A percentile compares a stretch with the other conserved stretches of the same genome.
Conservation (phyloP, 192 early-diverging fungal genomes). For the Umbelopsis vinacea region DNA sequence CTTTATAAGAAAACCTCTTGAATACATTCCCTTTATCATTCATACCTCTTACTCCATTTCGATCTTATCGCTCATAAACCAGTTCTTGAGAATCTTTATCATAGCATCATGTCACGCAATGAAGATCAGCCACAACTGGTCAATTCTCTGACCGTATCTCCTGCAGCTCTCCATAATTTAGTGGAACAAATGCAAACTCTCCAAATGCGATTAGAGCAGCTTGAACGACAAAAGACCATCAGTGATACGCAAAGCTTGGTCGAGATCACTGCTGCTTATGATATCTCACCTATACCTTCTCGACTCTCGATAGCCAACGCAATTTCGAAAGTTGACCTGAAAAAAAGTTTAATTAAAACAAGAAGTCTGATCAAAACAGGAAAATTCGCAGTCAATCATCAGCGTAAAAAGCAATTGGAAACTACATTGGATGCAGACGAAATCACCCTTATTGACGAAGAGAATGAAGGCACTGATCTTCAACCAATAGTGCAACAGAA, state of each 20-base stretch:
- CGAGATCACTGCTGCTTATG: background rate
- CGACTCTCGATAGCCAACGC: background rate
- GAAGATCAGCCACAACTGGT: background rate
- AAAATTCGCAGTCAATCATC: no score
- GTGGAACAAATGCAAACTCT: conserved; percentile 4
- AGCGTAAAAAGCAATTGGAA: no score
- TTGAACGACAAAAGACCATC: background rate
- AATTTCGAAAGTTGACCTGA: background rate
- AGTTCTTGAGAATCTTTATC: background rate
- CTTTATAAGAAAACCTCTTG: no score
- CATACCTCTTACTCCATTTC: no score
- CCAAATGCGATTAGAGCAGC: conserved; percentile 8
- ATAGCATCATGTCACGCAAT: background rate
- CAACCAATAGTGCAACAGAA: no score
- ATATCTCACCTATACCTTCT: conserved; percentile 15
- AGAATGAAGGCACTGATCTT: no score
- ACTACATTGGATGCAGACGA: no score
- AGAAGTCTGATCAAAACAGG: background rate
- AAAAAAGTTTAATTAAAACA: background rate
- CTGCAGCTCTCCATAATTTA: background rate
- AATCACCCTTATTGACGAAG: no score
- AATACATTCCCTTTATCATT: no score
- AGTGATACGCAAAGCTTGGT: background rate
- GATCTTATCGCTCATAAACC: no score
- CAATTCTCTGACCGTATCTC: background rate